phyloP scores from a whole-genome alignment of 2,329 filamentous ascomycete genomes.

The Alternaria gansuensis region DNA sequence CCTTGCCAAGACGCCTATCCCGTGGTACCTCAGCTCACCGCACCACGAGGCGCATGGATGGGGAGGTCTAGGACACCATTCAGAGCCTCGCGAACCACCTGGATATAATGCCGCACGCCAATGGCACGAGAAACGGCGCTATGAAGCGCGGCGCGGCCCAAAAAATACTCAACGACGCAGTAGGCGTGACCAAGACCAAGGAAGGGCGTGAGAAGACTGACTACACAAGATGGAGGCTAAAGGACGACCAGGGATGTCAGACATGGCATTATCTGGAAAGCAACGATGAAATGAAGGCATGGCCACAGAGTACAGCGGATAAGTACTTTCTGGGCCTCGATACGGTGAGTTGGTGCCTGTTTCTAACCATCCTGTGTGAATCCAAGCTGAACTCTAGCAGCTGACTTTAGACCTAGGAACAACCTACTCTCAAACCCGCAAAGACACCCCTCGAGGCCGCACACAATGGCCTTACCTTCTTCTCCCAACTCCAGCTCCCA shows the following conservation, averaged over 20 bases:
- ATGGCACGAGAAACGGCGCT: slow-evolving; percentile 36
- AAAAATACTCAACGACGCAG: slow-evolving; percentile 22
- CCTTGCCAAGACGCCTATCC: slow-evolving; percentile 34
- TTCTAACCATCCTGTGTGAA: neutral
- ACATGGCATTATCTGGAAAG: slow-evolving; percentile 90
- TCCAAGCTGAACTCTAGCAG: neutral
- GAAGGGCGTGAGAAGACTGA: slow-evolving; percentile 69
- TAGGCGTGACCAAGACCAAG: slow-evolving; percentile 25
- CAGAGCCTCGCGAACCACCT: neutral
- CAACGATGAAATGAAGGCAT: slow-evolving; percentile 74
- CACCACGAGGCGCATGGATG: slow-evolving; percentile 15
- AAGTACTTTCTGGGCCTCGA: slow-evolving; percentile 86
- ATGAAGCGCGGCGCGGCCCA: slow-evolving; percentile 28
- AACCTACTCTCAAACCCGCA: slow-evolving; percentile 75
- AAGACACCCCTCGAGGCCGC: slow-evolving; percentile 79
- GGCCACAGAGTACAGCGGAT: slow-evolving; percentile 90
- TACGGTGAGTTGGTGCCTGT: slow-evolving; percentile 63
- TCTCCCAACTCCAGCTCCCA: slow-evolving; percentile 85
- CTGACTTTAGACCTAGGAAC: slow-evolving; percentile 63
- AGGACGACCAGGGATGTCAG: slow-evolving; percentile 82
- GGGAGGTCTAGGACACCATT: slow-evolving; percentile 3
- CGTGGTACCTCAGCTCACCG: slow-evolving; percentile 14
- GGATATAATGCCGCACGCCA: slow-evolving; percentile 33
- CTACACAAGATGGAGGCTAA: slow-evolving; percentile 81
- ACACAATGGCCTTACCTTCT: slow-evolving; percentile 85